Evolutionary conservation across 2,329 filamentous ascomycete genomes (phyloP).

Genomic region (Bisporella sp.): DNA sequence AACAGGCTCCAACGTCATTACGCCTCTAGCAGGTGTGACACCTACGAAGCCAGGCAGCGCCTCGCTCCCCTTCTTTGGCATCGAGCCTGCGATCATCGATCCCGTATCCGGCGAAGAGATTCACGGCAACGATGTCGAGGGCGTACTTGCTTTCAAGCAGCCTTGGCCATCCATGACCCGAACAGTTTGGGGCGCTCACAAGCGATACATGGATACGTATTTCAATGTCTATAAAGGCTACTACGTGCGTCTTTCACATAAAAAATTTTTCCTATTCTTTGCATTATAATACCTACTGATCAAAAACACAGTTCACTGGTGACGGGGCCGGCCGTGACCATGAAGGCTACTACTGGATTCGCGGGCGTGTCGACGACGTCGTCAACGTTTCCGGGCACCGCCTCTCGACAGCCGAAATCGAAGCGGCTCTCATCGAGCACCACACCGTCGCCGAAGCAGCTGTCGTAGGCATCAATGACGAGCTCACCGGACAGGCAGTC

Average conservation of each 20-base stretch:
- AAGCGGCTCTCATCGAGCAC: slow-evolving; percentile 93
- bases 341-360: slow-evolving; percentile 99
- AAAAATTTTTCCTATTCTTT: not conserved
- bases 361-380: slow-evolving; percentile 94
- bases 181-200: slow-evolving; percentile 95
- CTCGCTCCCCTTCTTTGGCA: slow-evolving; percentile 95
- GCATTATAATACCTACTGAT: slow-evolving; percentile 8
- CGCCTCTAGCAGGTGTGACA: slow-evolving; percentile 84
- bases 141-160: slow-evolving; percentile 65
- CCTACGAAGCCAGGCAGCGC: slow-evolving; percentile 96
- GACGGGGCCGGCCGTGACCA: slow-evolving; percentile 94
- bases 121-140: slow-evolving; percentile 92
- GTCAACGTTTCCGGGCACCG: slow-evolving; percentile 97
- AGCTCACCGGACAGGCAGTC: slow-evolving; percentile 93
- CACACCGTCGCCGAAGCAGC: slow-evolving; percentile 85
- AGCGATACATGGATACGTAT: slow-evolving; percentile 98
- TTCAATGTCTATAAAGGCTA: slow-evolving; percentile 96
- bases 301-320: slow-evolving; percentile 62
- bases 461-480: slow-evolving; percentile 87
- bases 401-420: slow-evolving; percentile 94
- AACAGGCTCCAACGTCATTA: slow-evolving; percentile 94
- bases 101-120: slow-evolving; percentile 92
- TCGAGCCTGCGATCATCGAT: slow-evolving; percentile 96
- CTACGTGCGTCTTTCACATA: slow-evolving; percentile 69
- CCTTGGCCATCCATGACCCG: slow-evolving; percentile 98